Base-by-base conservation (phyloP, 495 filamentous ascomycete species). In the Alectoria sarmentosa region DNA sequence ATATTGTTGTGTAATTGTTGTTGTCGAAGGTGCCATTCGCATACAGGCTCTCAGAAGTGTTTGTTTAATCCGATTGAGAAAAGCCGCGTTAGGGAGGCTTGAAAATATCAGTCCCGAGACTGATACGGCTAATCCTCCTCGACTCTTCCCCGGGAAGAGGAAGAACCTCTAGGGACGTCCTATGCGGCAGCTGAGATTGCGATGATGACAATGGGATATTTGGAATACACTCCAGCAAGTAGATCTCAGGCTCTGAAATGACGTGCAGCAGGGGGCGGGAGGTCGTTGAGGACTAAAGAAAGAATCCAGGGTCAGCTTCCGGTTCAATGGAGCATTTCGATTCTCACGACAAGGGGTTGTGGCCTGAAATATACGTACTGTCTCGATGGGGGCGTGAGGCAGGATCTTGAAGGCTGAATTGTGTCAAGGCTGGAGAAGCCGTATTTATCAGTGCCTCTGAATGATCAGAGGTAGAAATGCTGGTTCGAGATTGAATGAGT, bases 101-200 rank as follows among this genome's bases (percentile, higher is more conserved):
- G 84, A 89, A 93, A 76, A 84, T 85, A 78, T 90, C 89, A 82
- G 87, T 87, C 84, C 88, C 89, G 80, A 86, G 80, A 80, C 83
- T 83, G 84, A 87, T 84, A 86, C 87, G 87, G 85, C 88, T 84
- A 87, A 86, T 87, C 84, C 87, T 88, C 84, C 86, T 86, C 86
- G 89, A 93, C 88, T 90, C 90, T 92, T 90, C 90, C 90, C 88
- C 90, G 69, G 76, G 77, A 79, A 94, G 92, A 92, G 91, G 92
- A 95, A 97, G 92, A 93, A 91, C 86, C 88, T 84, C 82, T 86
- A 83, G 87, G 88, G 84, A 82, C 86, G 85, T 91, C 88, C 90
- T 97, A 97, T 97, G 91, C 92, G 92, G 92, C 92, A 95, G 92
- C 89, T 93, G 89, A 84, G 82, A 75, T 75, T 75, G 76, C 79